phyloP scores from a whole-genome alignment of 345 rosid genomes.

The Rhodomyrtus tomentosa region DNA sequence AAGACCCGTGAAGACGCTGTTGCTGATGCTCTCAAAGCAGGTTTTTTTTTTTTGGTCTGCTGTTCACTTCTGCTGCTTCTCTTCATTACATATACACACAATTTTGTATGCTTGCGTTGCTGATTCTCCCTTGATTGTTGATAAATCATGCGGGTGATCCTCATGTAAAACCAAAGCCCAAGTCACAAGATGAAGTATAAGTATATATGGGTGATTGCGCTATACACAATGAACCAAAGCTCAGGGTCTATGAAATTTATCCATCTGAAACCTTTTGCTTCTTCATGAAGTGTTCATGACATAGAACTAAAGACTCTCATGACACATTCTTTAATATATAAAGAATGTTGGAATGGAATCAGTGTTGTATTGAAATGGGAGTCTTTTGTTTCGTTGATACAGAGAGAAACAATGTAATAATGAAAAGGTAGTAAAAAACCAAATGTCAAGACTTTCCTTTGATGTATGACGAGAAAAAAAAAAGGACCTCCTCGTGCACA shows the following conservation, averaged over 20 bases:
- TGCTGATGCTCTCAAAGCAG: conserved; percentile 79
- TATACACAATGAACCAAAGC: not conserved
- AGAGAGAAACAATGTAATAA: not conserved
- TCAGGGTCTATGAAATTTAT: not conserved
- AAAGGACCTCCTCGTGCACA: not conserved
- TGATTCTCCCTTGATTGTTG: not conserved
- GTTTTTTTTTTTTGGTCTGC: conserved; percentile 6
- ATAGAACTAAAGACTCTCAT: not conserved
- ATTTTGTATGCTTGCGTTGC: not conserved
- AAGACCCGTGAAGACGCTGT: conserved; percentile 63
- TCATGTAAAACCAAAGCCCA: not conserved
- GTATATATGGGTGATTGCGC: not conserved
- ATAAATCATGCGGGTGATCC: not conserved
- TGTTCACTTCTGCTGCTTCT: not conserved
- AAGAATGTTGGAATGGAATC: not conserved
- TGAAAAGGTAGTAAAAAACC: not conserved
- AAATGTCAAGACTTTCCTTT: not conserved
- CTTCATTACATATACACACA: not conserved
- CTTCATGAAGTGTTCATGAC: not conserved
- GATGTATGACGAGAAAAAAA: not conserved
- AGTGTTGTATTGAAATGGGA: not conserved
- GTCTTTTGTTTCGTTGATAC: not conserved
- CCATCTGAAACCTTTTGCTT: not conserved
- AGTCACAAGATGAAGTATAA: not conserved
- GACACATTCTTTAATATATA: not conserved